phyloP scores from a whole-genome alignment of 306 rosid genomes.

The Malus fusca region DNA sequence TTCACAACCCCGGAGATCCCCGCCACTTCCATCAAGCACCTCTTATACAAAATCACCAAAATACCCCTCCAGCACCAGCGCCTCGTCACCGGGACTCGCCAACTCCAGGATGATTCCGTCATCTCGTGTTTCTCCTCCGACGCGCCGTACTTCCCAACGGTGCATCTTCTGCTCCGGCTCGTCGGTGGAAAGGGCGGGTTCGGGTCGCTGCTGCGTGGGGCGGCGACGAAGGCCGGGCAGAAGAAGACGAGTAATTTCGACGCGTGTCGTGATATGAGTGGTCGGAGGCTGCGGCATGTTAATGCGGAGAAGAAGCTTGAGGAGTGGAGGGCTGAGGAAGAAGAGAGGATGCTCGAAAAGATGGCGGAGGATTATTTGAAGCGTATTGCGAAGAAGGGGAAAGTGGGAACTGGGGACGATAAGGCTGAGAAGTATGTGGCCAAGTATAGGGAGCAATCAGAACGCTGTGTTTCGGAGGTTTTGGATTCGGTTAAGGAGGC shows the following conservation, averaged over 20 bases:
- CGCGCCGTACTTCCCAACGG: conserved; percentile 47
- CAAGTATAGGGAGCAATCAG: conserved; percentile 67
- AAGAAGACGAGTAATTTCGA: conserved; percentile 95
- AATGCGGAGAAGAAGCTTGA: conserved; percentile 90
- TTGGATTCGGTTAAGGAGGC: conserved; percentile 67
- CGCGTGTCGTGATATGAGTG: conserved; percentile 97
- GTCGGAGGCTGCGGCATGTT: conserved; percentile 87
- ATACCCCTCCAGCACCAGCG: conserved; percentile 68
- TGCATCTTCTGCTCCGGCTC: conserved; percentile 53
- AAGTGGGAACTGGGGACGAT: conserved; percentile 65
- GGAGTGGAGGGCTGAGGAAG: conserved; percentile 83
- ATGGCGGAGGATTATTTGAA: conserved; percentile 70
- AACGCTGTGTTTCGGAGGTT: conserved; percentile 67
- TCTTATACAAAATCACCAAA: conserved; percentile 53
- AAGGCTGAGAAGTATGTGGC: conserved; percentile 77
- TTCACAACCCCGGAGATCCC: conserved; percentile 41
- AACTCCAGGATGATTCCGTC: conserved; percentile 34
- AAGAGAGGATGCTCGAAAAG: conserved; percentile 67
- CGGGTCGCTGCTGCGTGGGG: conserved; percentile 86
- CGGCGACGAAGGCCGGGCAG: conserved; percentile 93
- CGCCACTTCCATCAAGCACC: conserved; percentile 42
- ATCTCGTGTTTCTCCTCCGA: conserved; percentile 37
- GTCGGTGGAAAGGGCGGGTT: conserved; percentile 96
- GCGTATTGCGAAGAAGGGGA: conserved; percentile 74
- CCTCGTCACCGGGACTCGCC: conserved; percentile 57